Percentiles rank a stretch among this genome's conserved stretches.
Evolutionary conservation across 163 green algal genomes (phyloP).

Genomic region (Coccomyxa subellipsoidea): DNA sequence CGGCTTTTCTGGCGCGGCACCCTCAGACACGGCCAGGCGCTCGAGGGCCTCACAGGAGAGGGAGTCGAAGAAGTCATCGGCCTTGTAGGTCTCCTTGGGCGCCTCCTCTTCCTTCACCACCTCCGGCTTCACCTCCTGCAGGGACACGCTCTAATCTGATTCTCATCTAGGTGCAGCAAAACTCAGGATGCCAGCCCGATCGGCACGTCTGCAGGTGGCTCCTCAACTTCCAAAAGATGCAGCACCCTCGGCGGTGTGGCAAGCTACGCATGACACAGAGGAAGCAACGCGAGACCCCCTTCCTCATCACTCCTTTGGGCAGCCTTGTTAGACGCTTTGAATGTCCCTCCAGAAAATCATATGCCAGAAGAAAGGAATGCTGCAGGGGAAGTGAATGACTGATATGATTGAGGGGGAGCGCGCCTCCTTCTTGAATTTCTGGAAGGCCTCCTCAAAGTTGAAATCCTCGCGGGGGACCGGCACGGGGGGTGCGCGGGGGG

Average conservation of each 20-base stretch:
- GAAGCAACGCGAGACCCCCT: too few relatives aligned
- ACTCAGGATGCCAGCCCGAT: too few relatives aligned
- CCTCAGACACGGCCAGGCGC: slow-evolving; percentile 5
- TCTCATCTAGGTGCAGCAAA: too few relatives aligned
- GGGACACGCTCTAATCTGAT: background rate
- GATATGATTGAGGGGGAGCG: background rate
- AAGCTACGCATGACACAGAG: too few relatives aligned
- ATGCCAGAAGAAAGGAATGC: too few relatives aligned
- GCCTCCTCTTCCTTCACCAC: background rate
- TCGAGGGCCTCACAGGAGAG: slow-evolving; percentile 84
- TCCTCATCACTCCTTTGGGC: too few relatives aligned
- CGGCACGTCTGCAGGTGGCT: too few relatives aligned
- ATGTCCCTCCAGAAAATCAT: too few relatives aligned
- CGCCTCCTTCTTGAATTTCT: slow-evolving; percentile 65
- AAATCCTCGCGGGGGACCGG: slow-evolving; percentile 68
- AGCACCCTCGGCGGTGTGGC: too few relatives aligned
- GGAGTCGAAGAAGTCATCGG: slow-evolving; percentile 97
- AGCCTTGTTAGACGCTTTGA: too few relatives aligned
- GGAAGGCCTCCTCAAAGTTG: slow-evolving; percentile 62
- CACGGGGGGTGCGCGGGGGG: background rate
- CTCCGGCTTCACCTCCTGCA: slow-evolving; percentile 19
- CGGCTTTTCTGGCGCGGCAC: background rate
- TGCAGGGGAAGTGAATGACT: too few relatives aligned
- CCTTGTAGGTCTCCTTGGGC: slow-evolving; percentile 30
- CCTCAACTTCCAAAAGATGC: too few relatives aligned